phyloP scores from a whole-genome alignment of 768 basidiomycete genomes.

The Russula dissimulans region DNA sequence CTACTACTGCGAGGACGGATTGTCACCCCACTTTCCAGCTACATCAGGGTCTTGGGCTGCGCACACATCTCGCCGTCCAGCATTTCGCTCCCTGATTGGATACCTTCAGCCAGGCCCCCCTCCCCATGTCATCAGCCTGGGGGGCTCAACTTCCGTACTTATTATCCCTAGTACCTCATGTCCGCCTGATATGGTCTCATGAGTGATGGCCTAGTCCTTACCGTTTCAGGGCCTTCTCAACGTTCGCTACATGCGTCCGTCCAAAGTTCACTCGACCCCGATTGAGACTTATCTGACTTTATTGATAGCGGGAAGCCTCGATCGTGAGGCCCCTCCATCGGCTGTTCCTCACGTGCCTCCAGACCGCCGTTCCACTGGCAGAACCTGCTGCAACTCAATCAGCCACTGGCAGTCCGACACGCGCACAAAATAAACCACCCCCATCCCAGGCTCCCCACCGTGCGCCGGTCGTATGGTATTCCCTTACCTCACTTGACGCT shows the following conservation, averaged over 20 bases:
- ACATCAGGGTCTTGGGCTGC: background rate
- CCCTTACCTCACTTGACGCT: background rate
- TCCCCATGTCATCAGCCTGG: background rate
- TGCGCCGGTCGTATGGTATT: conserved; percentile 3
- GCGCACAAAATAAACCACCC: background rate
- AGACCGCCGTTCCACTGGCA: background rate
- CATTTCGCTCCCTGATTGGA: background rate
- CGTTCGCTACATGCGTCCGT: conserved; percentile 3
- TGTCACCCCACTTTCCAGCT: background rate
- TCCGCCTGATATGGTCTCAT: conserved; percentile 5
- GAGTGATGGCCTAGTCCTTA: conserved; percentile 1
- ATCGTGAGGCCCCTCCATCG: conserved; percentile 7
- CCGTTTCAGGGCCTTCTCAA: conserved; percentile 1
- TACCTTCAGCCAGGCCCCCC: background rate
- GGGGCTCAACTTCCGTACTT: background rate
- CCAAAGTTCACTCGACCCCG: background rate
- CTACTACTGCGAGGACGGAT: background rate
- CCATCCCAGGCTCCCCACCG: background rate
- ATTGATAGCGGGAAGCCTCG: background rate
- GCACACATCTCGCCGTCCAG: background rate
- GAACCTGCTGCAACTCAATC: background rate
- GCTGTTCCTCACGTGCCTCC: background rate
- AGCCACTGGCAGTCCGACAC: background rate
- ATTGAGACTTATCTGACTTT: background rate
- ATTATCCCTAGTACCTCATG: conserved; percentile 8